A percentile compares a stretch with the other conserved stretches of the same genome.
These are phyloP conservation scores for Penicillium sp. DNA, from an alignment of 2,329 filamentous ascomycete species.

Conservation along the genomic window DNA sequence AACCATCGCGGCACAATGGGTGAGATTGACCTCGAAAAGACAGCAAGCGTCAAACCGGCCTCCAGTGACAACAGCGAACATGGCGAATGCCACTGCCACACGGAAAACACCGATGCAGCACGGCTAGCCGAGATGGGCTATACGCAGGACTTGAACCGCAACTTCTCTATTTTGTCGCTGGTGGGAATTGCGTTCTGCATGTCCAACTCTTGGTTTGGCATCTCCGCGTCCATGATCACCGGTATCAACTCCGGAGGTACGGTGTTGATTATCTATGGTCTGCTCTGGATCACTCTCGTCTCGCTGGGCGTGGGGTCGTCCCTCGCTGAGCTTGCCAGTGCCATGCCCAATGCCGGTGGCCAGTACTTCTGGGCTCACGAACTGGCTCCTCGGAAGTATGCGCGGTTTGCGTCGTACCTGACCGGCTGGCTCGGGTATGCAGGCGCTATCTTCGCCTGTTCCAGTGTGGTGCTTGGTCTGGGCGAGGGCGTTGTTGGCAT, in stretches of 20 bases:
- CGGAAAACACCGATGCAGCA: conserved; percentile 7
- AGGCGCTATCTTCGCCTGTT: conserved; percentile 54
- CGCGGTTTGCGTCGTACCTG: conserved; percentile 47
- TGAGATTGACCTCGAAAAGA: background rate
- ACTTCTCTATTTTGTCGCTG: conserved; percentile 50
- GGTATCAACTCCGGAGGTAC: conserved; percentile 53
- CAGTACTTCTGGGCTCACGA: conserved; percentile 54
- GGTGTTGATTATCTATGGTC: conserved; percentile 50
- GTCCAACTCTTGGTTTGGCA: conserved; percentile 54
- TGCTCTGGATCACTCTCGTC: conserved; percentile 48
- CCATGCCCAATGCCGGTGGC: conserved; percentile 52
- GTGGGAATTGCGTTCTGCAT: conserved; percentile 53
- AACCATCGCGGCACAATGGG: background rate
- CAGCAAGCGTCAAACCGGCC: background rate
- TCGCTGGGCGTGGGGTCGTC: conserved; percentile 46
- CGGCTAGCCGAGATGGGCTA: conserved; percentile 51
- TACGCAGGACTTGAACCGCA: conserved; percentile 45
- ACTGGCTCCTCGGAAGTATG: conserved; percentile 47
- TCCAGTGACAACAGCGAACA: background rate
- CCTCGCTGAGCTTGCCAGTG: conserved; percentile 41
- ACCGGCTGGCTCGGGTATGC: conserved; percentile 55
- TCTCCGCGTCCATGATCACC: conserved; percentile 49
- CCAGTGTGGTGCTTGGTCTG: conserved; percentile 52
- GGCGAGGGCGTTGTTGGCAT: conserved; percentile 51
- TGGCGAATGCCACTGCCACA: too few relatives aligned